phyloP scores from a whole-genome alignment of 331 rosid species.

The Malus hybrid region DNA sequence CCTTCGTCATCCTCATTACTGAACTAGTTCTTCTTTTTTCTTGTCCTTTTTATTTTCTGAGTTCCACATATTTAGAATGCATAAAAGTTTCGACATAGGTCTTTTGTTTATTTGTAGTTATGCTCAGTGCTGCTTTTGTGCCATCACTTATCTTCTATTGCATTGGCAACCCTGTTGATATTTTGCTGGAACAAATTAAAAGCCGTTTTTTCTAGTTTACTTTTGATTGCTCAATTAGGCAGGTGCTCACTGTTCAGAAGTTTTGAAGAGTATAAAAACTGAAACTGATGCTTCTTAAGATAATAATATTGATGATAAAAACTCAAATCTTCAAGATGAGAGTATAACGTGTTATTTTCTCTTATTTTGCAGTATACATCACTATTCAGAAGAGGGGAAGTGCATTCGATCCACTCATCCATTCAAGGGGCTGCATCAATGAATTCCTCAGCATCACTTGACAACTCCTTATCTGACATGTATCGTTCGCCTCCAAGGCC shows the following conservation, averaged over 20 bases:
- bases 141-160: neutral
- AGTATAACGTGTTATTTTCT: constrained; percentile 2
- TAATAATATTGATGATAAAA: neutral
- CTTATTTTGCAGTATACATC: constrained; percentile 60
- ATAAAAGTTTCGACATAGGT: neutral
- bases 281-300: neutral
- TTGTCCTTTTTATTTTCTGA: neutral
- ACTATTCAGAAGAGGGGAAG: constrained; percentile 75
- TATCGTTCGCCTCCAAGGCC: constrained; percentile 98
- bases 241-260: neutral
- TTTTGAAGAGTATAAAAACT: neutral
- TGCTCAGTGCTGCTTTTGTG: neutral
- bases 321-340: neutral
- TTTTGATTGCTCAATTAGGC: neutral
- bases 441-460: constrained; percentile 63
- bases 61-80: neutral
- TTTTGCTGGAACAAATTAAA: neutral
- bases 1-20: neutral
- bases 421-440: constrained; percentile 71
- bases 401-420: constrained; percentile 68
- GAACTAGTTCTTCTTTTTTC: neutral
- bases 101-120: neutral
- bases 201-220: neutral
- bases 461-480: constrained; percentile 72
- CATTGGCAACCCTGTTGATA: neutral